Evolutionary conservation across 2,329 filamentous ascomycete species (phyloP).

Genomic region (Fusarium aywerte): DNA sequence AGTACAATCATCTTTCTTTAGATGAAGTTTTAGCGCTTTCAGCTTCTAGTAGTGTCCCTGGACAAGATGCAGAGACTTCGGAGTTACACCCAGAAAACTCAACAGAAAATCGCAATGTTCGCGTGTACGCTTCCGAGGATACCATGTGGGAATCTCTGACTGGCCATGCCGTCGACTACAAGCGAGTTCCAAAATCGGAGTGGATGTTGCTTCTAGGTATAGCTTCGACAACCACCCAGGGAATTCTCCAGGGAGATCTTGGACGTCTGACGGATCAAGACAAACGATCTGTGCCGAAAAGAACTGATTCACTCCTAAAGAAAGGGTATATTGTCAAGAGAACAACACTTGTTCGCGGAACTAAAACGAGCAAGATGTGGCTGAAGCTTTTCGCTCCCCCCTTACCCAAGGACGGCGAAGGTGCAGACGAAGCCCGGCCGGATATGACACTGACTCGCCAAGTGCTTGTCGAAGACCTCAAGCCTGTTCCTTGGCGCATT

Average conservation of each 20-base stretch:
- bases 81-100: neutral
- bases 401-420: constrained; percentile 51
- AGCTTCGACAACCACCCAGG: constrained; percentile 63
- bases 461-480: constrained; percentile 57
- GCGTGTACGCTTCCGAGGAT: constrained; percentile 63
- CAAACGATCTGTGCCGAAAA: constrained; percentile 70
- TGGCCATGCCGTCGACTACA: constrained; percentile 68
- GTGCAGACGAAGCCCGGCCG: constrained; percentile 40
- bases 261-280: constrained; percentile 68
- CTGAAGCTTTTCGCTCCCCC: constrained; percentile 65
- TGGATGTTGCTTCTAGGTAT: constrained; percentile 69
- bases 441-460: constrained; percentile 55
- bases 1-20: constrained; percentile 55
- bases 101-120: constrained; percentile 21
- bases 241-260: constrained; percentile 70
- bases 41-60: constrained; percentile 3
- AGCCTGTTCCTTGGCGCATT: constrained; percentile 65
- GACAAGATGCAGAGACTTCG: constrained; percentile 10
- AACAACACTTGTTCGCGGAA: constrained; percentile 66
- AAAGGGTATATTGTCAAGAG: constrained; percentile 73
- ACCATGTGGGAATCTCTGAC: constrained; percentile 69
- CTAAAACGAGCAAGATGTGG: constrained; percentile 72
- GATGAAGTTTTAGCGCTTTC: constrained; percentile 45
- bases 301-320: constrained; percentile 67
- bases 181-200: constrained; percentile 67